phyloP scores from a whole-genome alignment of 2,329 filamentous ascomycete genomes.

The Diplocarpon rosae region DNA sequence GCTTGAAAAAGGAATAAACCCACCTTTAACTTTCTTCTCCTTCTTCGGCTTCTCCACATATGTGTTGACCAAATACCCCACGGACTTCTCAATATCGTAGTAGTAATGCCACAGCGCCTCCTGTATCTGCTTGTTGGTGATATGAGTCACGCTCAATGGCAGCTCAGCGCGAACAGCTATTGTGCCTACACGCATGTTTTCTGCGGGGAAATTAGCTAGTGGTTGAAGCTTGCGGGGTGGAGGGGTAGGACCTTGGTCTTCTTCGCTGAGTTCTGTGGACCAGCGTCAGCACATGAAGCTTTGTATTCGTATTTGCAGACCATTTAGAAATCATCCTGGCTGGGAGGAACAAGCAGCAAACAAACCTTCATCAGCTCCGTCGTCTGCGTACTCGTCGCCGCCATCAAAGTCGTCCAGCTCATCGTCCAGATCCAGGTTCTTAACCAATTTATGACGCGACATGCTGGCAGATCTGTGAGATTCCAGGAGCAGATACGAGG shows the following conservation, averaged over 20 bases:
- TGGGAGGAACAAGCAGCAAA: background rate
- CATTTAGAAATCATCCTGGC: background rate
- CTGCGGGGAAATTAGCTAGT: conserved; percentile 18
- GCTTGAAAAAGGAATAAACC: conserved; percentile 18
- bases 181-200: conserved; percentile 54
- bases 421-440: conserved; percentile 32
- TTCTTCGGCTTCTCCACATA: conserved; percentile 26
- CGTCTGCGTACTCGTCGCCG: conserved; percentile 32
- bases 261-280: conserved; percentile 25
- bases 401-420: conserved; percentile 42
- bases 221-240: background rate
- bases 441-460: conserved; percentile 31
- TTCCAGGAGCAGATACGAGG: background rate
- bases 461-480: conserved; percentile 19
- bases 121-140: conserved; percentile 65
- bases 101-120: conserved; percentile 94
- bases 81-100: conserved; percentile 80
- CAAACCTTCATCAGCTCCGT: conserved; percentile 26
- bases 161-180: conserved; percentile 54
- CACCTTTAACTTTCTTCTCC: conserved; percentile 28
- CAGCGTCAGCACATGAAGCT: conserved; percentile 6
- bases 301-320: background rate
- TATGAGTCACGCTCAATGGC: conserved; percentile 39
- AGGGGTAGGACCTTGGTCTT: conserved; percentile 25
- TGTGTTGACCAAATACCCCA: conserved; percentile 64